Base-by-base conservation (phyloP, 2,329 filamentous ascomycete genomes). In the Leptographium wingfieldii region DNA sequence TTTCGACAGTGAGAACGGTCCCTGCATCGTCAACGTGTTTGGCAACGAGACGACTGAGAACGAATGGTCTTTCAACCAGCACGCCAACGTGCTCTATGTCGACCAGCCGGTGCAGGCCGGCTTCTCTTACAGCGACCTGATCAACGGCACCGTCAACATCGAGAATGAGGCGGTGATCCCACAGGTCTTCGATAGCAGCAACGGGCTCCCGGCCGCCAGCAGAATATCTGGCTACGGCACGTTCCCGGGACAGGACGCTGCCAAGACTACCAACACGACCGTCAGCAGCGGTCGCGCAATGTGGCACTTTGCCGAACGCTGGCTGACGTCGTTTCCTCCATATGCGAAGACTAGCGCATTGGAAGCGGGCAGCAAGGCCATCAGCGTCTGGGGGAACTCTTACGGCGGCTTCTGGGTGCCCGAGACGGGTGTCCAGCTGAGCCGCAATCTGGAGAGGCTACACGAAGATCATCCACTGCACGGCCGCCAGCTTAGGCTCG, bases 361-460 rank as follows among this genome's bases (percentile, higher is more conserved):
- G 38, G 38, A 5, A 5, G 12, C 46, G 9, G 52, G 29, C 31
- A 78, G 35, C 11, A 31, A 79, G 52, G 78, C 84, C 61, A 78
- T 82, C 61, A 76, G 77, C 4, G 73, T 84, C 59, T 81, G 77
- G 58, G 76, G 78, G 5, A 74, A 78, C 63, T 79, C 76, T 0
- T 84, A 84, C 62, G 81, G 81, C 31, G 80, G 81, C n/a, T 77
- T 80, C 60, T 83, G 81, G 64, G 80, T 79, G 1, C 82, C 82
- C 0, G 77, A 76, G 29, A 82, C 83, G 62, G 75, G 77, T 19
- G 70, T 73, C 11, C 80, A 80, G 65, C 80, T 85, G 65, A 70
- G 82, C 61, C 68, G 76, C n/a, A 78, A 84, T 66, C 85, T 85
- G 63, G 72, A 75, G 16, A 69, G 69, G n/a, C 82, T 85, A 58